These are phyloP conservation scores for Westerdykella ornata DNA, from an alignment of 2,329 filamentous ascomycete species.

Conservation along the genomic window DNA sequence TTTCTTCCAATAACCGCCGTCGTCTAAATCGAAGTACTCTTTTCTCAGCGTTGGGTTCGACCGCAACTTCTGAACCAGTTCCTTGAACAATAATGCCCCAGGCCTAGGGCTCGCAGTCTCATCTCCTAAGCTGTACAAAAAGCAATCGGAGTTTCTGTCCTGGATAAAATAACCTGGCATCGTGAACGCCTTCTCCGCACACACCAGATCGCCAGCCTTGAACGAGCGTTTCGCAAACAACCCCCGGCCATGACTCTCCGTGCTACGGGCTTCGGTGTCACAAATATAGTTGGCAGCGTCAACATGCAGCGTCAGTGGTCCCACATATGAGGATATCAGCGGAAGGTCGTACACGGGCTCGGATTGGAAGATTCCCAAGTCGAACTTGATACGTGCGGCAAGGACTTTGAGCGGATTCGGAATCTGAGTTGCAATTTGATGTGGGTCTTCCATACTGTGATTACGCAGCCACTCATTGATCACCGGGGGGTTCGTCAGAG, in stretches of 20 bases:
- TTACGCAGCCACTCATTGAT: slow-evolving; percentile 15
- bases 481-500: slow-evolving; percentile 3
- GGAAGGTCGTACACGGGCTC: slow-evolving; percentile 13
- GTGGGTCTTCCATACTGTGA: slow-evolving; percentile 9
- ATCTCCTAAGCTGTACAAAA: slow-evolving; percentile 16
- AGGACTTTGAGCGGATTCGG: slow-evolving; percentile 15
- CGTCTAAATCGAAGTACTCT: slow-evolving; percentile 32
- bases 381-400: slow-evolving; percentile 18
- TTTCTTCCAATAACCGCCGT: slow-evolving; percentile 26
- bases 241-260: slow-evolving; percentile 41
- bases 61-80: slow-evolving; percentile 44
- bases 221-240: slow-evolving; percentile 47
- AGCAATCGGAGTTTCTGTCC: slow-evolving; percentile 16
- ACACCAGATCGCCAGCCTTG: slow-evolving; percentile 46
- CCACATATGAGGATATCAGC: slow-evolving; percentile 16
- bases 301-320: slow-evolving; percentile 17
- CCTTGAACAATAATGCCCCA: slow-evolving; percentile 38
- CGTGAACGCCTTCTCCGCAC: slow-evolving; percentile 52
- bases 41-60: slow-evolving; percentile 35
- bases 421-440: slow-evolving; percentile 10
- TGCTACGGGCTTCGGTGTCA: slow-evolving; percentile 31
- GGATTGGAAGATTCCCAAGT: slow-evolving; percentile 14
- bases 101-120: slow-evolving; percentile 29
- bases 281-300: slow-evolving; percentile 20
- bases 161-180: slow-evolving; percentile 35